Evolutionary conservation across 768 basidiomycete genomes (phyloP).

Genomic region (Lyophyllum atratum): DNA sequence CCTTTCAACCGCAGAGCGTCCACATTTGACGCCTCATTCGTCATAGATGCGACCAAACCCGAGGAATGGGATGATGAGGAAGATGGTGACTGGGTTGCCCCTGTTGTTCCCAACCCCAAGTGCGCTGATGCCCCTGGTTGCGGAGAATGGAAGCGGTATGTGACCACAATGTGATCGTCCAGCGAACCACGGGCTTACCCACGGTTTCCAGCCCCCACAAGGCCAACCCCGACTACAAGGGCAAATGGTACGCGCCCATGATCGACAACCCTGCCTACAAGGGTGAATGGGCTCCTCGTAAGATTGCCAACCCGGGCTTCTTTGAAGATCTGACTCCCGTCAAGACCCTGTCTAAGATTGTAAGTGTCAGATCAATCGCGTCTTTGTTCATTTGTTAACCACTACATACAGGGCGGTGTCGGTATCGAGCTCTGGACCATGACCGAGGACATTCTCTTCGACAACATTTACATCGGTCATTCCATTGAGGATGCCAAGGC

Average conservation of each 20-base stretch:
- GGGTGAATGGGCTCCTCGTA: constrained; percentile 89
- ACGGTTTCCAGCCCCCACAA: constrained; percentile 68
- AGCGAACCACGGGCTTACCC: not conserved
- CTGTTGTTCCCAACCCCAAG: constrained; percentile 86
- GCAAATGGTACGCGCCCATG: constrained; percentile 94
- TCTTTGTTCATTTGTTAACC: constrained; percentile 5
- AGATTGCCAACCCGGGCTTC: constrained; percentile 89
- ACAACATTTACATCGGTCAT: constrained; percentile 94
- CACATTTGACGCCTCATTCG: not conserved
- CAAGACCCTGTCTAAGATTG: constrained; percentile 84
- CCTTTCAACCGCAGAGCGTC: not conserved
- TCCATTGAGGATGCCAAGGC: constrained; percentile 82
- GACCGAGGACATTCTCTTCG: constrained; percentile 93
- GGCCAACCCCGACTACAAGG: constrained; percentile 94
- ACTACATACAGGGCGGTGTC: constrained; percentile 68
- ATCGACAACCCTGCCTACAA: constrained; percentile 98
- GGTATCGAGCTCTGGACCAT: constrained; percentile 99
- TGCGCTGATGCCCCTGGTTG: constrained; percentile 92
- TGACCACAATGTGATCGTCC: not conserved
- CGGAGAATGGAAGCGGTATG: constrained; percentile 88
- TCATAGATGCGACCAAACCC: constrained; percentile 84
- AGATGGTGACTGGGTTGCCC: constrained; percentile 97
- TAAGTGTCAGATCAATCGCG: constrained; percentile 34
- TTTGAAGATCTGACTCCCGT: constrained; percentile 87
- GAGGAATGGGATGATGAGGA: constrained; percentile 99